These are phyloP conservation scores for Hypoxylon fragiforme DNA, from an alignment of 495 filamentous ascomycete species.

Conservation along the genomic window DNA sequence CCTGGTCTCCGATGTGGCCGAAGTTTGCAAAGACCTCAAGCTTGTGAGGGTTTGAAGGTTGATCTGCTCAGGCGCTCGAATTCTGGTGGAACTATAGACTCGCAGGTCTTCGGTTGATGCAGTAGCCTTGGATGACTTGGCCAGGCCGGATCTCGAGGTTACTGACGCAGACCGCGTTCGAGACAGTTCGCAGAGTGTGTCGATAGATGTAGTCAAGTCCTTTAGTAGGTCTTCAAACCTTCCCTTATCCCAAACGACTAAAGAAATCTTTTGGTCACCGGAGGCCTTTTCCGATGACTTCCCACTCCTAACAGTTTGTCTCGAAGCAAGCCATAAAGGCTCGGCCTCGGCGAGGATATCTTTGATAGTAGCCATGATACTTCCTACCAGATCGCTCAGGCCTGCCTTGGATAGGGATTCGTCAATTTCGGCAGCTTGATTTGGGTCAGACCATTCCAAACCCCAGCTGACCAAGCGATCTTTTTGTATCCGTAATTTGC, in stretches of 20 bases:
- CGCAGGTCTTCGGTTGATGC: conserved; percentile 47
- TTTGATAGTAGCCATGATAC: conserved; percentile 87
- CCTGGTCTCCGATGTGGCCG: conserved; percentile 43
- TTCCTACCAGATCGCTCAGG: conserved; percentile 81
- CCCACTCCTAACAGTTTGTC: conserved; percentile 48
- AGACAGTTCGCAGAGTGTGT: conserved; percentile 86
- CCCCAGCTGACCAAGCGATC: conserved; percentile 85
- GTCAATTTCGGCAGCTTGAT: conserved; percentile 75
- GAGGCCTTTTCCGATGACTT: conserved; percentile 40
- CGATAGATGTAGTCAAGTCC: conserved; percentile 82
- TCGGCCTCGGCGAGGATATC: conserved; percentile 86
- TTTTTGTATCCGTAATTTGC: conserved; percentile 67
- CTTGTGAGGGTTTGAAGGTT: conserved; percentile 49
- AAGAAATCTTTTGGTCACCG: conserved; percentile 48
- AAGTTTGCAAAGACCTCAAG: conserved; percentile 46
- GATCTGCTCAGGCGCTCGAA: conserved; percentile 58
- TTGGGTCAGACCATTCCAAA: conserved; percentile 81
- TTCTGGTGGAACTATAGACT: conserved; percentile 57
- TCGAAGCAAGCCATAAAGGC: conserved; percentile 64
- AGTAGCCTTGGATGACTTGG: conserved; percentile 32
- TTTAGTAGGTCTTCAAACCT: conserved; percentile 70
- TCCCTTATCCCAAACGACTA: conserved; percentile 61
- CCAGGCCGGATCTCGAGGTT: conserved; percentile 28
- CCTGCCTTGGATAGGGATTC: conserved; percentile 82
- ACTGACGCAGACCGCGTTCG: conserved; percentile 59